phyloP scores from a whole-genome alignment of 2,329 filamentous ascomycete genomes.

The Aureobasidium zeae region DNA sequence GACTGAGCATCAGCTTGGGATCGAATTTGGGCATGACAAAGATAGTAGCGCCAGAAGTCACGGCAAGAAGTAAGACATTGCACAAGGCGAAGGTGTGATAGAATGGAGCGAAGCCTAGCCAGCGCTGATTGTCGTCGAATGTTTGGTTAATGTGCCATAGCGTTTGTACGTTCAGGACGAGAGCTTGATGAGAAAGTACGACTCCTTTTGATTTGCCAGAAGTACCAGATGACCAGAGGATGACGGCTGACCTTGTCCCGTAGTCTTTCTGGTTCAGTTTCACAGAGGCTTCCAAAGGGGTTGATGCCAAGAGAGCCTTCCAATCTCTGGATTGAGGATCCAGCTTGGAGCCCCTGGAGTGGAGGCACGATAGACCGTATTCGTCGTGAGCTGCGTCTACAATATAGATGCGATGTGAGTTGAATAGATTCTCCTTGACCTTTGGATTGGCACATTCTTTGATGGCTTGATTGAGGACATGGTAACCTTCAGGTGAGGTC shows the following conservation, averaged over 20 bases:
- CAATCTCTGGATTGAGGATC: conserved; percentile 6
- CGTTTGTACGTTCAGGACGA: conserved; percentile 7
- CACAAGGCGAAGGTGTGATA: conserved; percentile 45
- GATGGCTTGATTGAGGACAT: conserved; percentile 11
- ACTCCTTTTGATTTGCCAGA: conserved; percentile 38
- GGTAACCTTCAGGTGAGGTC: conserved; percentile 9
- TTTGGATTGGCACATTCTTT: background rate
- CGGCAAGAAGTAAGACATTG: conserved; percentile 38
- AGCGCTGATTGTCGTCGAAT: conserved; percentile 8
- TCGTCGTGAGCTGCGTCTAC: conserved; percentile 13
- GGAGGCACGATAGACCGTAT: conserved; percentile 6
- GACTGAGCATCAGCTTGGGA: conserved; percentile 32
- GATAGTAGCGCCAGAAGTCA: conserved; percentile 38
- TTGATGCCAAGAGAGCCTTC: conserved; percentile 1
- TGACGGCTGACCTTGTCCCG: conserved; percentile 4
- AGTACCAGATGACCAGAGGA: conserved; percentile 41
- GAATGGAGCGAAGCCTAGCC: conserved; percentile 37
- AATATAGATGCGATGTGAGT: conserved; percentile 1
- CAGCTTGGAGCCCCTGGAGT: background rate
- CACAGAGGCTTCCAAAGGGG: background rate
- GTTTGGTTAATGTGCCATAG: conserved; percentile 13
- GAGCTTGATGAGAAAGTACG: conserved; percentile 20
- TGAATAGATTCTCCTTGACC: conserved; percentile 6
- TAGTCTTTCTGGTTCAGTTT: conserved; percentile 1
- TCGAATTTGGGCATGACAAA: conserved; percentile 43